Evolutionary conservation across 2,329 filamentous ascomycete species (phyloP).

Genomic region (Chrysosphaeria jannelii): DNA sequence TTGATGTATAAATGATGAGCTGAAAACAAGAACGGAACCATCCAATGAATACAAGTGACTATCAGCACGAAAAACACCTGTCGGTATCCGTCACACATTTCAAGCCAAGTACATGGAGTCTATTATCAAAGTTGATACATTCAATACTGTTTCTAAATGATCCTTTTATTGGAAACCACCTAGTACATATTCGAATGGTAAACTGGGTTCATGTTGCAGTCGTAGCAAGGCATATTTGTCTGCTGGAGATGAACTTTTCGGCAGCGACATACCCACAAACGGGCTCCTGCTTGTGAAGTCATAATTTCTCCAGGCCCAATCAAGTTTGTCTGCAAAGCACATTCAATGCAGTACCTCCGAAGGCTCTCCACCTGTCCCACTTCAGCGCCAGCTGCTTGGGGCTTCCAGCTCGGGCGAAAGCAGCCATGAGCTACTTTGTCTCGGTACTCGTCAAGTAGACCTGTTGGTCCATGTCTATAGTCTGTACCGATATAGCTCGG

Average conservation of each 20-base stretch:
- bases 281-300: slow-evolving; percentile 1
- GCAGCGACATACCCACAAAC: slow-evolving; percentile 4
- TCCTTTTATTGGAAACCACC: too few relatives aligned
- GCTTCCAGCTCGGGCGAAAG: slow-evolving; percentile 1
- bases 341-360: slow-evolving; percentile 5
- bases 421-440: not conserved
- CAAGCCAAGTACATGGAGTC: too few relatives aligned
- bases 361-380: slow-evolving; percentile 4
- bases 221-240: slow-evolving; percentile 1
- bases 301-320: slow-evolving; percentile 2
- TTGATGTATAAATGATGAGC: too few relatives aligned
- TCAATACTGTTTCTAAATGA: too few relatives aligned
- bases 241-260: slow-evolving; percentile 1
- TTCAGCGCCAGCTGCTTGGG: slow-evolving; percentile 3
- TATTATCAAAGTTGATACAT: too few relatives aligned
- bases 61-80: too few relatives aligned
- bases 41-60: too few relatives aligned
- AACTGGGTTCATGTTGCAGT: slow-evolving; percentile 3
- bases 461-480: not conserved
- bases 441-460: not conserved
- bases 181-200: too few relatives aligned
- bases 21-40: too few relatives aligned
- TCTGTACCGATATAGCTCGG: not conserved
- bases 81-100: too few relatives aligned
- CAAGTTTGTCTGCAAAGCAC: slow-evolving; percentile 3